Evolutionary conservation across 768 basidiomycete species (phyloP).

Genomic region (Boletus edulis): DNA sequence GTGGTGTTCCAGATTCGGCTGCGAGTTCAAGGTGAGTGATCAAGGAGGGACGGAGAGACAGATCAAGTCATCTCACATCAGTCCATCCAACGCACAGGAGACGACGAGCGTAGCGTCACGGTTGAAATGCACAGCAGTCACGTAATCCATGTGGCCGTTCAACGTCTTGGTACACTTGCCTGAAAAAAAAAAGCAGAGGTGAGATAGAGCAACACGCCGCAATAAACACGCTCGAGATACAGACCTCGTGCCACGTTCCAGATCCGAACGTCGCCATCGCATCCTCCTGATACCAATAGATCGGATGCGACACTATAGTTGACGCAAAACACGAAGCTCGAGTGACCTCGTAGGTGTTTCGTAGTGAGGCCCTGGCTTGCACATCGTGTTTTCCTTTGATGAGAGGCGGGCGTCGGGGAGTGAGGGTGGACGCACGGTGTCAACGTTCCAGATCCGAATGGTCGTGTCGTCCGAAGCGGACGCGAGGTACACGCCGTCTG

Average conservation of each 20-base stretch:
- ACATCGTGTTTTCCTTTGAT: background rate
- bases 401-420: background rate
- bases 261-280: conserved; percentile 89
- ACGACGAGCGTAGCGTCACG: conserved; percentile 88
- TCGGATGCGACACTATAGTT: conserved; percentile 89
- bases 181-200: conserved; percentile 23
- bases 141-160: conserved; percentile 92
- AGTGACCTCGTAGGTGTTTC: conserved; percentile 76
- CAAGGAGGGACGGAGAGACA: background rate
- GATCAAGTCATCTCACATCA: conserved; percentile 66
- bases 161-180: conserved; percentile 84
- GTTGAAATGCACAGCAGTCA: conserved; percentile 94
- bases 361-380: conserved; percentile 59
- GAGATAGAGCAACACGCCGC: background rate
- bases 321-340: conserved; percentile 87
- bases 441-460: conserved; percentile 86
- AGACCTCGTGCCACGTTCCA: conserved; percentile 87
- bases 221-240: background rate
- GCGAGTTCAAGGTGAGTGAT: background rate
- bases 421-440: conserved; percentile 51
- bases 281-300: conserved; percentile 87
- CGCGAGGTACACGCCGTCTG: conserved; percentile 78
- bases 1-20: conserved; percentile 96
- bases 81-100: conserved; percentile 87
- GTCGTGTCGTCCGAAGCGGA: conserved; percentile 93